These are phyloP conservation scores for Coniochaeta pulveracea DNA, from an alignment of 2,329 filamentous ascomycete species.

Conservation along the genomic window DNA sequence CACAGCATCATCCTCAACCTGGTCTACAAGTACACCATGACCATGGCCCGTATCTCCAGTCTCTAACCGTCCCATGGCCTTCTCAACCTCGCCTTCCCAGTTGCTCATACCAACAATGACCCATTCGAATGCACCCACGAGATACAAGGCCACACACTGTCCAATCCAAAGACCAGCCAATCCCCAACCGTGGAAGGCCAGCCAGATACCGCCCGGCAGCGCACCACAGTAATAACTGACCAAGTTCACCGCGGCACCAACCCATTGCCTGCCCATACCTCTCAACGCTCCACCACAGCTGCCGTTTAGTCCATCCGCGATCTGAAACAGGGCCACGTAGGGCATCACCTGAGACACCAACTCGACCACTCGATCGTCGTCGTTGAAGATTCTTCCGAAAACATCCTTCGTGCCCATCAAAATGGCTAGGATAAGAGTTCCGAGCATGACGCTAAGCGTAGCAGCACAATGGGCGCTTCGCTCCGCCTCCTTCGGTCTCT, in stretches of 20 bases:
- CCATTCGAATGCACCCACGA: conserved; percentile 74
- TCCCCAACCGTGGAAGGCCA: conserved; percentile 81
- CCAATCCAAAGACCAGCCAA: conserved; percentile 72
- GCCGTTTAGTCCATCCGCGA: conserved; percentile 78
- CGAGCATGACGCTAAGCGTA: conserved; percentile 58
- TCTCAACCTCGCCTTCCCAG: conserved; percentile 64
- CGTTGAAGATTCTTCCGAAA: conserved; percentile 73
- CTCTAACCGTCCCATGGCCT: conserved; percentile 62
- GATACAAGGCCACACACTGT: conserved; percentile 69
- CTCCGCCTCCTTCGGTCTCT: conserved; percentile 52
- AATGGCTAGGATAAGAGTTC: conserved; percentile 52
- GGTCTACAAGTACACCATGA: no score
- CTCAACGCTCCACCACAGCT: conserved; percentile 70
- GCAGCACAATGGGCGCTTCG: conserved; percentile 68
- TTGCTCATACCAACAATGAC: conserved; percentile 64
- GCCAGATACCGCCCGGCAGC: conserved; percentile 68
- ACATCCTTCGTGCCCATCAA: conserved; percentile 61
- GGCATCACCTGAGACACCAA: conserved; percentile 73
- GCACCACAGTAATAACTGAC: conserved; percentile 77
- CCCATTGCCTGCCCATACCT: conserved; percentile 79
- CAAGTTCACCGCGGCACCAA: conserved; percentile 73
- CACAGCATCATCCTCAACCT: no score
- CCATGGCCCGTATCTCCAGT: not conserved
- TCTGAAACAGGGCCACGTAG: conserved; percentile 81
- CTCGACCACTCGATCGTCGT: conserved; percentile 58